Conservation (phyloP, 164 flowering plant genomes). For the Magnolia sinica region DNA sequence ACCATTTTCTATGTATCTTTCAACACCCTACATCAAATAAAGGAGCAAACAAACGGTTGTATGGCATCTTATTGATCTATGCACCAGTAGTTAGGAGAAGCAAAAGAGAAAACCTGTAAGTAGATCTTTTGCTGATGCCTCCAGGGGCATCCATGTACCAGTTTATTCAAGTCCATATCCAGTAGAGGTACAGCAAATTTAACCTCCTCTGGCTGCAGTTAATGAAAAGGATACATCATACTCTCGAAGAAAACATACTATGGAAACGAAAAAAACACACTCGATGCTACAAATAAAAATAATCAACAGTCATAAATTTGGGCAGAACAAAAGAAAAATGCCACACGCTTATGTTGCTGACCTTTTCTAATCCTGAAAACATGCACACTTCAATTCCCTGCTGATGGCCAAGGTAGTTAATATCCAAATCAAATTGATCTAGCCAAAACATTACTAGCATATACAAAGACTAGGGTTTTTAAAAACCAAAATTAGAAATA, state of each 20-base stretch:
- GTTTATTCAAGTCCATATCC: slow-evolving; percentile 70
- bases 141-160: slow-evolving; percentile 66
- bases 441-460: slow-evolving; percentile 21
- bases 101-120: slow-evolving; percentile 57
- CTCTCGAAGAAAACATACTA: background rate
- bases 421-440: background rate
- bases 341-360: slow-evolving; percentile 19
- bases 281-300: slow-evolving; percentile 1
- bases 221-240: slow-evolving; percentile 22
- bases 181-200: slow-evolving; percentile 76
- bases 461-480: slow-evolving; percentile 18
- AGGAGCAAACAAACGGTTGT: background rate
- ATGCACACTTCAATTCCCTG: slow-evolving; percentile 83
- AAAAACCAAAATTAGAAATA: background rate
- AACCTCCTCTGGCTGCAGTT: slow-evolving; percentile 87
- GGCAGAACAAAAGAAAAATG: background rate
- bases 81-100: background rate
- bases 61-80: background rate
- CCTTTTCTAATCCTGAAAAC: slow-evolving; percentile 68
- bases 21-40: background rate
- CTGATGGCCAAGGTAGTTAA: slow-evolving; percentile 10
- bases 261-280: slow-evolving; percentile 2
- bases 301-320: background rate
- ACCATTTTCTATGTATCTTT: background rate
- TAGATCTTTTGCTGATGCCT: slow-evolving; percentile 64